A percentile compares a stretch with the other conserved stretches of the same genome.
Evolutionary conservation across 1,284 basidiomycete genomes (phyloP).

Genomic region (Apiotrichum brassicae): DNA sequence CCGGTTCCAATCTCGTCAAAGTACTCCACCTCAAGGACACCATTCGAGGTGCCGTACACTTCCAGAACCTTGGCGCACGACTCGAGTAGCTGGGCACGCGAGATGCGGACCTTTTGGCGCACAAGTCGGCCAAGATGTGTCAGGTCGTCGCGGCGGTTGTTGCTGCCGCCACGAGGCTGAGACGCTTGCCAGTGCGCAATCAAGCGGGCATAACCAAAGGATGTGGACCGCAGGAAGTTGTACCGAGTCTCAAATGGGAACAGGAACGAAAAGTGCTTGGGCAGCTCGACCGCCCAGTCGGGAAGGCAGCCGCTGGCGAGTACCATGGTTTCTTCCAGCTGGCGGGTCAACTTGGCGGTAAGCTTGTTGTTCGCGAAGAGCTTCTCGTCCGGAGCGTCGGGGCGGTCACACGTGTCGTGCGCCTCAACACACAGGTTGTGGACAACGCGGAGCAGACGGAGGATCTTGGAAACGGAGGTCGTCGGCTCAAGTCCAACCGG

Average conservation of each 20-base stretch:
- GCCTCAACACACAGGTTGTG: slow-evolving; percentile 64
- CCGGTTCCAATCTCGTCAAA: slow-evolving; percentile 99
- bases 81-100: slow-evolving; percentile 86
- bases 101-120: slow-evolving; percentile 94
- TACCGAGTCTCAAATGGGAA: slow-evolving; percentile 98
- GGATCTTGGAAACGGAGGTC: slow-evolving; percentile 79
- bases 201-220: slow-evolving; percentile 91
- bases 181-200: slow-evolving; percentile 86
- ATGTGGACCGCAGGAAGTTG: slow-evolving; percentile 92
- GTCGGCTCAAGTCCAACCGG: slow-evolving; percentile 74
- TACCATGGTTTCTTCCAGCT: slow-evolving; percentile 97
- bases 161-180: slow-evolving; percentile 59
- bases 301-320: slow-evolving; percentile 94
- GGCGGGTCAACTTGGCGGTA: slow-evolving; percentile 94
- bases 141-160: slow-evolving; percentile 80
- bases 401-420: slow-evolving; percentile 19
- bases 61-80: slow-evolving; percentile 98
- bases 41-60: slow-evolving; percentile 81
- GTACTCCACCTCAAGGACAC: slow-evolving; percentile 94
- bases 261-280: slow-evolving; percentile 91
- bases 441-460: slow-evolving; percentile 81
- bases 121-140: slow-evolving; percentile 86
- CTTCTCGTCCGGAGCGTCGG: slow-evolving; percentile 56
- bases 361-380: slow-evolving; percentile 97
- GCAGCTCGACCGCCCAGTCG: slow-evolving; percentile 91